Conservation (phyloP, 345 rosid genomes). For the Syzygium aromaticum region DNA sequence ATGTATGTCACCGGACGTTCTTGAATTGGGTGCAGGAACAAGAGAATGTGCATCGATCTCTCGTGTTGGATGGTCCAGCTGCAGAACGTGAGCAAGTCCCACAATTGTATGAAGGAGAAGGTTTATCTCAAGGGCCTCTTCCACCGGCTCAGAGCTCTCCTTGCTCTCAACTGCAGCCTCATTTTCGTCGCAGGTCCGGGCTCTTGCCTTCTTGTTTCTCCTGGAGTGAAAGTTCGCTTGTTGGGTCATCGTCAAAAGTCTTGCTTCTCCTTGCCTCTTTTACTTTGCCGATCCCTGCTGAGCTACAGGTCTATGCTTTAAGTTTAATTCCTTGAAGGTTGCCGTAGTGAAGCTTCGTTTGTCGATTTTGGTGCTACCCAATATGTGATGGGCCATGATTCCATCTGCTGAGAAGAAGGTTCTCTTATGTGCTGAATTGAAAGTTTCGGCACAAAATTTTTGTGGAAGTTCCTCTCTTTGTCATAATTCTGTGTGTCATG, state of each 20-base stretch:
- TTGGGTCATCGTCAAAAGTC: not conserved
- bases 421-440: not conserved
- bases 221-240: not conserved
- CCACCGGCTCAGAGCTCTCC: slow-evolving; percentile 86
- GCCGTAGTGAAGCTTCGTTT: not conserved
- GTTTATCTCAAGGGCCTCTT: slow-evolving; percentile 65
- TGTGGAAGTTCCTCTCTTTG: not conserved
- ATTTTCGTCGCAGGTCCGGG: slow-evolving; percentile 59
- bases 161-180: slow-evolving; percentile 77
- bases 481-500: not conserved
- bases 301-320: not conserved
- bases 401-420: not conserved
- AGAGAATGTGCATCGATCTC: slow-evolving; percentile 81
- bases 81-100: slow-evolving; percentile 54
- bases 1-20: not conserved
- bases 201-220: not conserved
- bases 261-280: not conserved
- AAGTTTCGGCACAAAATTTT: not conserved
- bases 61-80: slow-evolving; percentile 96
- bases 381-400: not conserved
- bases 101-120: slow-evolving; percentile 42
- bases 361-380: not conserved
- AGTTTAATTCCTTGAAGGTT: not conserved
- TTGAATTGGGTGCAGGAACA: slow-evolving; percentile 40
- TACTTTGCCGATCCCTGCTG: not conserved